phyloP scores from a whole-genome alignment of 208 protist genomes.

The Strigomonas oncopelti region DNA sequence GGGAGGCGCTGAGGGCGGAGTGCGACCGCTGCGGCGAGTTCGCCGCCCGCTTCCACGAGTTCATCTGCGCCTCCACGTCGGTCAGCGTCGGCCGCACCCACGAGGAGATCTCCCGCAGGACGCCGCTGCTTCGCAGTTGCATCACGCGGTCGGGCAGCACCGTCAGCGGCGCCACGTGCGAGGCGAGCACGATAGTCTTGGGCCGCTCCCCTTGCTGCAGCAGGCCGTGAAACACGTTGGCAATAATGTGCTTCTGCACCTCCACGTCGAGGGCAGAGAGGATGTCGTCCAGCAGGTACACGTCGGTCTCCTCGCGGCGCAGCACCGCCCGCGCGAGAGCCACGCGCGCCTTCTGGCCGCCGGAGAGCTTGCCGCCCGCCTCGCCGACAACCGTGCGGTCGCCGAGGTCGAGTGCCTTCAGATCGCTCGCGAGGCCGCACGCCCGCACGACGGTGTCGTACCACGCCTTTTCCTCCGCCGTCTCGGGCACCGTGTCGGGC shows the following conservation, averaged over 20 bases:
- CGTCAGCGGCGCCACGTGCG: constrained; percentile 29
- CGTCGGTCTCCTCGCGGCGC: constrained; percentile 45
- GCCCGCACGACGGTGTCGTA: constrained; percentile 62
- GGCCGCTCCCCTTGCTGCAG: constrained; percentile 26
- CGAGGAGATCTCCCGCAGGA: constrained; percentile 33
- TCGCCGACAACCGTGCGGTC: constrained; percentile 88
- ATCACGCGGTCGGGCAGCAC: constrained; percentile 50
- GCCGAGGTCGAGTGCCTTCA: constrained; percentile 66
- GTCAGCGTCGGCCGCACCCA: constrained; percentile 24
- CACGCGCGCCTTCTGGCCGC: constrained; percentile 85
- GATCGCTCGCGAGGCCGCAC: constrained; percentile 77
- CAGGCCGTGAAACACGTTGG: constrained; percentile 62
- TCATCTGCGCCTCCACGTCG: constrained; percentile 24
- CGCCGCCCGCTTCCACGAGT: constrained; percentile 31
- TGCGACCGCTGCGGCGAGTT: background rate
- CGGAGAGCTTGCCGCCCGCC: constrained; percentile 76
- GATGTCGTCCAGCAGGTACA: constrained; percentile 90
- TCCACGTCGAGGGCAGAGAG: constrained; percentile 92
- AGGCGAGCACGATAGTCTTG: constrained; percentile 56
- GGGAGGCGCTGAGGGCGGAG: constrained; percentile 2
- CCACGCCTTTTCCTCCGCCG: constrained; percentile 37
- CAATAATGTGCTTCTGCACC: constrained; percentile 77
- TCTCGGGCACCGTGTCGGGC: constrained; percentile 36
- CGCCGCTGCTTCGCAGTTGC: constrained; percentile 33
- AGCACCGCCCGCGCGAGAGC: constrained; percentile 82